phyloP scores from a whole-genome alignment of 2,329 filamentous ascomycete species.

The Pseudocercospora eumusae region DNA sequence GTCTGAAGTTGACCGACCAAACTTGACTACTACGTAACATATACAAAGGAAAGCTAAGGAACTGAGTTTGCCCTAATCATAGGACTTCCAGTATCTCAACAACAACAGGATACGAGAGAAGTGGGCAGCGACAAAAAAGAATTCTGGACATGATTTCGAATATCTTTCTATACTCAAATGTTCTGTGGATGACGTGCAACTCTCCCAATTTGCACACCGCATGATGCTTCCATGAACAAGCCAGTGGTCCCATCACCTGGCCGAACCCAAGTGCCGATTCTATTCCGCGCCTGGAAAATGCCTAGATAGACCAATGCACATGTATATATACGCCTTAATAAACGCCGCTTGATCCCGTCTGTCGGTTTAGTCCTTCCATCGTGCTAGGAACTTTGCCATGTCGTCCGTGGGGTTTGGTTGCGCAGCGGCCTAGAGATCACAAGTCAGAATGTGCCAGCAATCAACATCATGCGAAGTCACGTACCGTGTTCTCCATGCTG shows the following conservation, averaged over 20 bases:
- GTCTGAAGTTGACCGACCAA: no score
- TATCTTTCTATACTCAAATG: neutral
- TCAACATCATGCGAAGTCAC: constrained; percentile 33
- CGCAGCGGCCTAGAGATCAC: constrained; percentile 52
- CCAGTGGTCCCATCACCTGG: constrained; percentile 3
- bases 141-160: neutral
- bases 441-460: constrained; percentile 14
- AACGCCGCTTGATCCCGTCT: neutral
- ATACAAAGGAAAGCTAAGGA: no score
- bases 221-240: neutral
- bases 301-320: constrained; percentile 1
- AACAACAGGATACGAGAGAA: no score
- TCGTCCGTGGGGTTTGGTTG: constrained; percentile 54
- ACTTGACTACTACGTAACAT: no score
- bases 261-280: neutral
- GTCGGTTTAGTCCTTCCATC: constrained; percentile 58
- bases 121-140: no score
- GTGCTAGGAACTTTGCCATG: constrained; percentile 59
- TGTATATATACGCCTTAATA: neutral
- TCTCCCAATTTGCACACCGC: neutral
- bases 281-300: constrained; percentile 3
- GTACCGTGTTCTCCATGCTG: constrained; percentile 61
- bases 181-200: neutral
- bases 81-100: no score
- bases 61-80: no score